Evolutionary conservation across 2,329 filamentous ascomycete genomes (phyloP).

Genomic region (Ophiostoma populinum): DNA sequence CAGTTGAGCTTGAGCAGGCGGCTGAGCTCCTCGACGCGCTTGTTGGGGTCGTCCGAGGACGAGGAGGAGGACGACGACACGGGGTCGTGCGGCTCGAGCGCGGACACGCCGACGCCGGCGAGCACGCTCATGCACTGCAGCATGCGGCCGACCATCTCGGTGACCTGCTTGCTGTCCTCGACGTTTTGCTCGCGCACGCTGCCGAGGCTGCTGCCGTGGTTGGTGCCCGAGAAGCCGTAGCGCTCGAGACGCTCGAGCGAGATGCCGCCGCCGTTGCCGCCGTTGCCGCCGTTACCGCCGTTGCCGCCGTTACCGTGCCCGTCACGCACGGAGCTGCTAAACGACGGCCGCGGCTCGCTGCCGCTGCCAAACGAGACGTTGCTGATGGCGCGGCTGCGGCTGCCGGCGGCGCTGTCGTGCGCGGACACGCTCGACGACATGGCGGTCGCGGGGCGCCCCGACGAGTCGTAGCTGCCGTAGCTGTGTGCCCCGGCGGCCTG

Average conservation of each 20-base stretch:
- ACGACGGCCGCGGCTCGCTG: slow-evolving; percentile 25
- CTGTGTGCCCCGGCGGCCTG: slow-evolving; percentile 4
- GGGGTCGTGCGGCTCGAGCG: no score
- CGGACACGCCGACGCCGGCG: slow-evolving; percentile 42
- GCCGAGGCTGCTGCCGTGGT: slow-evolving; percentile 9
- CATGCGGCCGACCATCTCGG: slow-evolving; percentile 89
- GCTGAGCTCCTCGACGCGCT: slow-evolving; percentile 66
- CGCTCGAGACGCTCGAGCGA: slow-evolving; percentile 5
- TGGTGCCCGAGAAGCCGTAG: slow-evolving; percentile 9
- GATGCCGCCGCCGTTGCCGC: slow-evolving; percentile 1
- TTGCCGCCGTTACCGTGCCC: slow-evolving; percentile 15
- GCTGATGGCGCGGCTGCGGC: slow-evolving; percentile 64
- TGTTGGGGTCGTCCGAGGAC: slow-evolving; percentile 53
- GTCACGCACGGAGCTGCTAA: slow-evolving; percentile 16
- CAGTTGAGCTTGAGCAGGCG: slow-evolving; percentile 91
- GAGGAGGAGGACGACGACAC: no score
- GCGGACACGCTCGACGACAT: slow-evolving; percentile 63
- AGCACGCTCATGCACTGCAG: slow-evolving; percentile 90
- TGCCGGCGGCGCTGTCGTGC: slow-evolving; percentile 40
- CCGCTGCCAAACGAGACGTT: slow-evolving; percentile 57
- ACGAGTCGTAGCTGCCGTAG: slow-evolving; percentile 14
- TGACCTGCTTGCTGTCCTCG: slow-evolving; percentile 61
- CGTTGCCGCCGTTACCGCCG: neutral
- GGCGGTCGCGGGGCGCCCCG: slow-evolving; percentile 49
- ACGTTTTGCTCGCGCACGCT: slow-evolving; percentile 40